phyloP scores from a whole-genome alignment of 177 flowering plant genomes.

The Vitis hybrid region DNA sequence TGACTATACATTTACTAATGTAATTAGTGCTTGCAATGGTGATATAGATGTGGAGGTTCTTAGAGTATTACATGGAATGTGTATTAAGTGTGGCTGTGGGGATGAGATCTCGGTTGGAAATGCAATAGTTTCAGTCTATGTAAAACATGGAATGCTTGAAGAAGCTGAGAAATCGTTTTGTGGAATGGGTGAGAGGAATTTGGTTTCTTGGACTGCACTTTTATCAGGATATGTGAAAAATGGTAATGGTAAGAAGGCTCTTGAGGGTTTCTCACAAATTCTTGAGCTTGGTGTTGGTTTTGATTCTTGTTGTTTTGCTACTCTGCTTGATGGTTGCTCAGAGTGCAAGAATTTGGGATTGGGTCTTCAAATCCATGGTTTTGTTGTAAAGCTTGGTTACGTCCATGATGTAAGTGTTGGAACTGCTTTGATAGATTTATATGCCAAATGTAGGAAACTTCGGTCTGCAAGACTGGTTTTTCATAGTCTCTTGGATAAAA shows the following conservation, averaged over 20 bases:
- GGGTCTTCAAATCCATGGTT: conserved; percentile 36
- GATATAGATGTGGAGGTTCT: conserved; percentile 16
- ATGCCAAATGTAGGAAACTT: conserved; percentile 37
- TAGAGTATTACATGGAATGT: conserved; percentile 32
- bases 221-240: conserved; percentile 31
- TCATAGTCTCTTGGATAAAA: conserved; percentile 19
- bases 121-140: conserved; percentile 34
- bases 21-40: conserved; percentile 26
- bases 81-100: conserved; percentile 20
- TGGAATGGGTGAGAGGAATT: conserved; percentile 24
- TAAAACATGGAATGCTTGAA: conserved; percentile 26
- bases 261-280: conserved; percentile 20
- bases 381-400: conserved; percentile 27
- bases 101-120: conserved; percentile 26
- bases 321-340: conserved; percentile 28
- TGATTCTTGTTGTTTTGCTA: conserved; percentile 24
- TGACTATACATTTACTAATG: conserved; percentile 33
- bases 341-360: conserved; percentile 20
- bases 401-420: conserved; percentile 23
- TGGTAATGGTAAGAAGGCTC: conserved; percentile 18
- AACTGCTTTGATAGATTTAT: conserved; percentile 41
- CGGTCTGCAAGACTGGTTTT: conserved; percentile 28
- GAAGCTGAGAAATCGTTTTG: conserved; percentile 31
- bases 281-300: conserved; percentile 15
- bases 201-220: conserved; percentile 43